Evolutionary conservation across 1,284 basidiomycete genomes (phyloP), one percentile per base, ranked within the genome.

Genomic region (Cystobasidium slooffiae): DNA sequence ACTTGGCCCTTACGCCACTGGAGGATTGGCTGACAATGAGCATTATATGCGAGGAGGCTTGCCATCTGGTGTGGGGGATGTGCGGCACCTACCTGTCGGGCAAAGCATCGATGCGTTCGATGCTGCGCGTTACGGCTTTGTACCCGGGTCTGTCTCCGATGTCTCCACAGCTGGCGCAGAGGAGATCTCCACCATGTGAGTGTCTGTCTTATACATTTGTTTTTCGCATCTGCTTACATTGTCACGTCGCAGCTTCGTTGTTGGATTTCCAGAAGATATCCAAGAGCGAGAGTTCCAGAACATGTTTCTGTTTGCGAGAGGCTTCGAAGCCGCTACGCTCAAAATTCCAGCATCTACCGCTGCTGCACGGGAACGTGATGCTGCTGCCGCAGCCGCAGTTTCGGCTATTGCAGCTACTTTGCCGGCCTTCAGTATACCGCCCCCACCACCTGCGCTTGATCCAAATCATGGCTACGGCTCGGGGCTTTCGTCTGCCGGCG

Each of bases 211-310:
- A 14, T 43, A 12, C 7, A 6, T 18, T 39, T 8, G 16, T 1
- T 24, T 16, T 16, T 59, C 31, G 46, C 46, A 65, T 20, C 14
- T 1, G 16, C 22, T n/a, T 16, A 18, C 44, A 7, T 24, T 61
- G n/a, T 37, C 6, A 7, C 7, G 7, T 31, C 22, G 14, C 1
- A 96, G 99, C 77, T 99, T 99, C 79, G 95, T 99, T 0, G 96
- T 98, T 41, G 96, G 96, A 0, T 99, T 99, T 82, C 96, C 96
- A 2, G 97, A 99, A 77, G 96, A 99, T 81, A 98, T 99, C 92
- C 90, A 95, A 92, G 93, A 98, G 84, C 93, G 96, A 24, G 96
- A 99, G 84, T 98, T 99, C 82, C 93, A 96, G 84, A 98, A 98
- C 83, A 97, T 99, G 91, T 99, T 99, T 83, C 93, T 94, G 3